Evolutionary conservation across 257 asterid species (phyloP), one percentile per base, ranked within the genome.

Genomic region (Pogostemon cablin): DNA sequence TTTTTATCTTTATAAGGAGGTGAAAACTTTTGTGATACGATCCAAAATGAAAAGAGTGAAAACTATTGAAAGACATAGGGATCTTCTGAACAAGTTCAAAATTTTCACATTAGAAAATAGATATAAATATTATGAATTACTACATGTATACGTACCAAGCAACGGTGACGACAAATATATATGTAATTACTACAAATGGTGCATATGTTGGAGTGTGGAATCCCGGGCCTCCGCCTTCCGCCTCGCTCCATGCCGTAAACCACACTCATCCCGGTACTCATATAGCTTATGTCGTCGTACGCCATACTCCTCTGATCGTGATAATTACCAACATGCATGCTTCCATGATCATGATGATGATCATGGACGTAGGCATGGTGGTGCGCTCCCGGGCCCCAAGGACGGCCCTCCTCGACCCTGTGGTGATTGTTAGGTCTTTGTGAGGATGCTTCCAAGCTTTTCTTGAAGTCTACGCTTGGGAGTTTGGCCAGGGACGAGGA

Each of bases 131-230:
- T 15, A 15, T 15, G 15, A 15, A 15, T 15, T 15, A 15, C 15
- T 15, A 15, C 15, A 15, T 15, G 15, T 15, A 15, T 15, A 47
- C 2, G 11, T 77, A 88, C 97, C 88, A 90, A 72, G 80, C 97
- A 90, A 38, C 97, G 96, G 34, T 85, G 87, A 17, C 96, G 90
- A 50, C 72, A 88, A 37, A 90, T 20, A 52, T 91, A 91, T 60
- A 85, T 75, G 69, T 85, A 85, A 80, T 73, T 88, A 17, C 77
- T 73, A 64, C 97, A 91, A 15, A 91, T 42, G 67, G 97, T 80
- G 67, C 97, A 91, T 4, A 90, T 85, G 40, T 90, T 90, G 20
- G 96, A 85, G 81, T 90, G 97, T 0, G 97, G 97, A 49, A 90
- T 85, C 75, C 97, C 96, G 0, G 92, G 90, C 7, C 93, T 78